These are phyloP conservation scores for Rachicladosporium sp. DNA, from an alignment of 2,329 filamentous ascomycete genomes.

Conservation along the genomic window DNA sequence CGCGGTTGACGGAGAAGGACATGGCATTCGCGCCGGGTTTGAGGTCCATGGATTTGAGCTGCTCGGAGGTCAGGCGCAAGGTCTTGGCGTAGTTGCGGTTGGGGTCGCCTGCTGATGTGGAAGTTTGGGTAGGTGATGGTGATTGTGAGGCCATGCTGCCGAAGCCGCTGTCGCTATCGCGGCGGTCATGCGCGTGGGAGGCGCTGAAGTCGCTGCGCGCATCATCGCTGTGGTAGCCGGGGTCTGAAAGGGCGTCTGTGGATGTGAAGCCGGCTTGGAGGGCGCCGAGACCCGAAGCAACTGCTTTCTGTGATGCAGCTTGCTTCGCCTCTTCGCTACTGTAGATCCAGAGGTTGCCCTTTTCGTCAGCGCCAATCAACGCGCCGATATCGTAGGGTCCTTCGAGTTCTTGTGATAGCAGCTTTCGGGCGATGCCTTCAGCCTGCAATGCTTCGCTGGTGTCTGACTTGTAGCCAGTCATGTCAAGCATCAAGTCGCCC, in stretches of 20 bases:
- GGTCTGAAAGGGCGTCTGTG: conserved; percentile 79
- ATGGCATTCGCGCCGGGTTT: conserved; percentile 81
- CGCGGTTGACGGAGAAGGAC: conserved; percentile 92
- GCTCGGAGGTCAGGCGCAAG: conserved; percentile 83
- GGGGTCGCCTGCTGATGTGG: conserved; percentile 47
- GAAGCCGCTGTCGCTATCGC: conserved; percentile 59
- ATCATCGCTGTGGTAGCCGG: conserved; percentile 89
- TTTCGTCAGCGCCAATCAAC: conserved; percentile 85
- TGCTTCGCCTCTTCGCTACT: conserved; percentile 94
- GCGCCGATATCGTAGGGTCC: conserved; percentile 94
- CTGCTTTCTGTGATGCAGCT: conserved; percentile 57
- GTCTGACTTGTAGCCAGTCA: conserved; percentile 91
- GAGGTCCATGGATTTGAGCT: conserved; percentile 73
- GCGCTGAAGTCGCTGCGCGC: conserved; percentile 43
- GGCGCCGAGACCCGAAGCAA: conserved; percentile 30
- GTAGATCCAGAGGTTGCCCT: conserved; percentile 97
- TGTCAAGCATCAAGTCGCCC: conserved; percentile 93
- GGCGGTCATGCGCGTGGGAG: conserved; percentile 43
- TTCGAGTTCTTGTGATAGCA: conserved; percentile 82
- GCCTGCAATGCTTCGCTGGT: conserved; percentile 86
- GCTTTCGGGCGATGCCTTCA: conserved; percentile 84
- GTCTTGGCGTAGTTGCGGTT: conserved; percentile 94
- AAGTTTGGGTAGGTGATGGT: conserved; percentile 29
- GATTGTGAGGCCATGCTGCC: conserved; percentile 47
- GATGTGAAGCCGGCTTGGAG: conserved; percentile 44